Base-by-base conservation (phyloP, 108 stramenopile species). In the Pseudonitzschia multiseries region DNA sequence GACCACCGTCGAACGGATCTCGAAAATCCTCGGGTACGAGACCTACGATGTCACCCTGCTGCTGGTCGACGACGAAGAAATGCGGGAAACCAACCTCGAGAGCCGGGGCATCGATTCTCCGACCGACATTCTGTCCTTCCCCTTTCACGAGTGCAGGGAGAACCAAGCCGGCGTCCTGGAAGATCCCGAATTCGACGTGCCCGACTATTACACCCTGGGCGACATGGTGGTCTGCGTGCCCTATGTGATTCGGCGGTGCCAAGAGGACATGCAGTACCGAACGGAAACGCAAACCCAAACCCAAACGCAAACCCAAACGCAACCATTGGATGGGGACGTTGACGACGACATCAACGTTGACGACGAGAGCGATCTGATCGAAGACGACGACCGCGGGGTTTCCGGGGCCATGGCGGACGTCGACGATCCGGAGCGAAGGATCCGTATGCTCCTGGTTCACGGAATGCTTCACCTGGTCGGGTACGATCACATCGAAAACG, bases 401-500 rank as follows among this genome's bases (percentile, higher is more conserved):
- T 91, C 91, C 31, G 90, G 84, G 22, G 95, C 88, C 15, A 94
- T 98, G 95, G 86, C 92, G 26, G 70, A 65, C 9, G 76, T 89
- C 10, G 84, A 77, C 40, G 87, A 90, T 84, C 87, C 92, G 14
- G 66, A 67, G 43, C 42, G 17, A 48, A 44, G 66, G 22, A 67
- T 67, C 21, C 20, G 66, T 8, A 87, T 97, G 91, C 81, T 98
- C 20, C 44, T 97, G 18, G 87, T 97, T n/a, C 98, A 98, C 71
- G 96, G 98, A 14, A 86, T 98, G 89, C 76, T 97, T 17, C 98
- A 98, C 79, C 77, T 98, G 61, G 91, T 97, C 1, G 97, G 96
- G 29, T 91, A 97, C 71, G 98, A 98, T 82, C 98, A 98, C 75
- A 91, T 92, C 63, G 88, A 91, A 53, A 94, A 96, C 66, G 87